These are phyloP conservation scores for Agrocybe pediades DNA, from an alignment of 768 basidiomycete genomes.

Conservation along the genomic window DNA sequence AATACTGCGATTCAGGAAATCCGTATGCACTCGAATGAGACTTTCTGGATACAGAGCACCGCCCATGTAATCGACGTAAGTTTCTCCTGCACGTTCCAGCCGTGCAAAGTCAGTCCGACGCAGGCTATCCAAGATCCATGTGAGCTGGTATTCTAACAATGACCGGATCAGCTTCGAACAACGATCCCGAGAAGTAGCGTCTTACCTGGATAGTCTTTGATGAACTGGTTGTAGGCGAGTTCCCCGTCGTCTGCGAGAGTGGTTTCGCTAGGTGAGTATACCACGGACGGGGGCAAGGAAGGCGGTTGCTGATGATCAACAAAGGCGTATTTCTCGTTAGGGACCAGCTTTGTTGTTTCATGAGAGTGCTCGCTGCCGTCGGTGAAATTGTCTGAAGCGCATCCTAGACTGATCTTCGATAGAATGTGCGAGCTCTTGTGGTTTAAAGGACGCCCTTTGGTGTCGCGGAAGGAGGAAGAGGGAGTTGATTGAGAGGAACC, in stretches of 20 bases:
- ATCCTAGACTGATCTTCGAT: constrained; percentile 42
- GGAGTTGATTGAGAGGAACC: constrained; percentile 32
- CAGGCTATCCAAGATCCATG: constrained; percentile 72
- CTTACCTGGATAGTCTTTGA: constrained; percentile 41
- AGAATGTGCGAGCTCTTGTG: constrained; percentile 37
- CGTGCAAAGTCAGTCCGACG: constrained; percentile 63
- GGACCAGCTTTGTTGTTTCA: constrained; percentile 37
- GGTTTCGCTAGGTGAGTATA: constrained; percentile 28
- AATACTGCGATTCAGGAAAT: constrained; percentile 65
- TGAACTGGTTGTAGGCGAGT: constrained; percentile 50
- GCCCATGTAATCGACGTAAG: constrained; percentile 88
- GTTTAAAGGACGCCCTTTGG: constrained; percentile 23
- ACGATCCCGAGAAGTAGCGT: neutral
- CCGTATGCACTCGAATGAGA: constrained; percentile 68
- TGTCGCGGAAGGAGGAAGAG: constrained; percentile 10
- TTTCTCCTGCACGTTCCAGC: constrained; percentile 63
- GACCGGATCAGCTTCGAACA: neutral
- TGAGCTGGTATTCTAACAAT: constrained; percentile 58
- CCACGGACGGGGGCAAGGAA: constrained; percentile 20
- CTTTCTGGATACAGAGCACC: constrained; percentile 80
- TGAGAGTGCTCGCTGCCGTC: constrained; percentile 37
- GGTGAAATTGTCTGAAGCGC: constrained; percentile 36
- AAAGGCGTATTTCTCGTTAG: constrained; percentile 25
- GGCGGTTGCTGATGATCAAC: constrained; percentile 26
- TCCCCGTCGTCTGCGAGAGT: constrained; percentile 31